A percentile compares a stretch with the other conserved stretches of the same genome.
Evolutionary conservation across 2,329 filamentous ascomycete genomes (phyloP).

Genomic region (Ceratocystis smalleyi): DNA sequence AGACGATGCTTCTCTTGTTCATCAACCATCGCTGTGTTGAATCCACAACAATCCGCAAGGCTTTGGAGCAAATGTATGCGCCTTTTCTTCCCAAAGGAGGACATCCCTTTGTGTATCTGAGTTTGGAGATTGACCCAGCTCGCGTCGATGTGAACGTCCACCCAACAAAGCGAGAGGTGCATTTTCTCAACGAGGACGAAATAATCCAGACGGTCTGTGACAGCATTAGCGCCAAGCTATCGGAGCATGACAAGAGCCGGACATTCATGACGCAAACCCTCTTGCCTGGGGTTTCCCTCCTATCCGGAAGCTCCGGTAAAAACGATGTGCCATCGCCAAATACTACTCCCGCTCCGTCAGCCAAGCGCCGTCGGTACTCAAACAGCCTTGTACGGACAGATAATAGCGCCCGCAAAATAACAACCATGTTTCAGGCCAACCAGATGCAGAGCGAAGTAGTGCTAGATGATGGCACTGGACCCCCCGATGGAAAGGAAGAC

Average conservation of each 20-base stretch:
- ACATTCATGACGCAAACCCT: conserved; percentile 91
- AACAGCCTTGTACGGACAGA: conserved; percentile 88
- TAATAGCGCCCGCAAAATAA: conserved; percentile 79
- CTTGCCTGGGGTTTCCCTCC: conserved; percentile 45
- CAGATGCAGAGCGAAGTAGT: conserved; percentile 9
- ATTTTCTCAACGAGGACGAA: conserved; percentile 95
- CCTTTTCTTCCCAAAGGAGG: conserved; percentile 82
- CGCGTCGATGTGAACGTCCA: conserved; percentile 95
- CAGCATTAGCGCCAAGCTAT: conserved; percentile 60
- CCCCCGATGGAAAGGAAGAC: conserved; percentile 29
- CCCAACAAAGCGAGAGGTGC: conserved; percentile 90
- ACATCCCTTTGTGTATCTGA: conserved; percentile 86
- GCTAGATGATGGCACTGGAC: conserved; percentile 24
- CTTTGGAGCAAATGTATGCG: conserved; percentile 77
- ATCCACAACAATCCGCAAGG: conserved; percentile 73
- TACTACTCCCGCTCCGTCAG: conserved; percentile 23
- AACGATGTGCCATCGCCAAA: conserved; percentile 20
- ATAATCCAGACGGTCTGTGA: conserved; percentile 77
- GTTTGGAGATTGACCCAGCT: conserved; percentile 78
- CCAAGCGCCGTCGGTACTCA: conserved; percentile 29
- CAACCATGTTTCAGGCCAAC: conserved; percentile 67
- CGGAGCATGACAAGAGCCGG: conserved; percentile 79
- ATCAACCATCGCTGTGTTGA: conserved; percentile 95
- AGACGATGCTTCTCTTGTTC: conserved; percentile 74
- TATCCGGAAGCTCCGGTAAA: conserved; percentile 21